Conservation (phyloP, 805 yeast species). For the Allodekkera sacchari region DNA sequence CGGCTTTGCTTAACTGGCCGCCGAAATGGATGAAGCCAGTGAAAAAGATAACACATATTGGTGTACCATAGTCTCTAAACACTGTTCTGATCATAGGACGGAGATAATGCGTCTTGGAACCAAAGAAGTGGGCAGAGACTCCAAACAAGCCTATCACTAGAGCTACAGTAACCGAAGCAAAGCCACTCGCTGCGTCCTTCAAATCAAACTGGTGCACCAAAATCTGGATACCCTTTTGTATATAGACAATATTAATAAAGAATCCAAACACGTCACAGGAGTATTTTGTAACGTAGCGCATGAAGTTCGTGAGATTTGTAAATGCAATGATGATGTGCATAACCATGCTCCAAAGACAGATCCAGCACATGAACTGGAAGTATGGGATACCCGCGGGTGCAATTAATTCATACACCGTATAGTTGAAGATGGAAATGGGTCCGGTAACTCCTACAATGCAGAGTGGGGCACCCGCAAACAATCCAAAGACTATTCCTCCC, state of each 20-base stretch:
- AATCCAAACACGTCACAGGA: slow-evolving; percentile 93
- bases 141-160: slow-evolving; percentile 75
- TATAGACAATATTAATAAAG: slow-evolving; percentile 79
- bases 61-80: slow-evolving; percentile 81
- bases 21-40: slow-evolving; percentile 93
- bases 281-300: slow-evolving; percentile 67
- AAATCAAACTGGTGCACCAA: slow-evolving; percentile 57
- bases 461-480: slow-evolving; percentile 82
- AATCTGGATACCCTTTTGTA: slow-evolving; percentile 86
- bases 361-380: slow-evolving; percentile 95
- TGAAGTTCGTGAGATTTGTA: slow-evolving; percentile 55
- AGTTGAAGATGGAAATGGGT: slow-evolving; percentile 86
- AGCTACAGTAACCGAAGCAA: slow-evolving; percentile 66
- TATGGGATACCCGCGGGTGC: slow-evolving; percentile 43
- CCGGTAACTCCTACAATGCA: slow-evolving; percentile 98
- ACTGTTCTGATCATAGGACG: slow-evolving; percentile 54
- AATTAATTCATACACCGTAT: slow-evolving; percentile 74
- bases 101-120: slow-evolving; percentile 54
- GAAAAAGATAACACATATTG: slow-evolving; percentile 77
- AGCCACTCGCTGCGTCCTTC: slow-evolving; percentile 29
- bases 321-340: slow-evolving; percentile 70
- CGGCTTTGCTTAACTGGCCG: slow-evolving; percentile 51
- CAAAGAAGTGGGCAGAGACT: slow-evolving; percentile 47
- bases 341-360: slow-evolving; percentile 83
- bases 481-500: slow-evolving; percentile 84